phyloP scores from a whole-genome alignment of 306 rosid species.

The Dalbergia oliveri region DNA sequence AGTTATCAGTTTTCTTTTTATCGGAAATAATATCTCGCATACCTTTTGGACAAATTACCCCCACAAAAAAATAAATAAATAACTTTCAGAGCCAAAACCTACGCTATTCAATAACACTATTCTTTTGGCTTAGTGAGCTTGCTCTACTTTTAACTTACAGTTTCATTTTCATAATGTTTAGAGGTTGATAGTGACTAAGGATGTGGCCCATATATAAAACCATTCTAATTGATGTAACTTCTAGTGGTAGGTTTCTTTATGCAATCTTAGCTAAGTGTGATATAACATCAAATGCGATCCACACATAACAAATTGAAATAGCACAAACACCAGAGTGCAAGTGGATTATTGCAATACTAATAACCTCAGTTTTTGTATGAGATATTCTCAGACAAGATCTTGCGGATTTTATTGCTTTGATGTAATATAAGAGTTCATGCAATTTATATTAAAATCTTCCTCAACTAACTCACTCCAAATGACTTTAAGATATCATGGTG shows the following conservation, averaged over 20 bases:
- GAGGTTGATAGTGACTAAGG: constrained; percentile 28
- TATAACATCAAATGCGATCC: constrained; percentile 12
- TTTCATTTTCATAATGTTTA: constrained; percentile 46
- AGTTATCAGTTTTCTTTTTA: background rate
- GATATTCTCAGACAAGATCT: constrained; percentile 31
- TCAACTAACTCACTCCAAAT: background rate
- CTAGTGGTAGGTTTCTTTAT: background rate
- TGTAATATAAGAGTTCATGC: background rate
- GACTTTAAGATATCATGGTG: background rate
- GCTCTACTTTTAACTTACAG: background rate
- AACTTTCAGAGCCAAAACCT: constrained; percentile 11
- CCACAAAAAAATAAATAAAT: background rate
- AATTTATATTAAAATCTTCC: constrained; percentile 16
- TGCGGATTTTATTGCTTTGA: too few relatives aligned
- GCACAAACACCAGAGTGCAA: constrained; percentile 25
- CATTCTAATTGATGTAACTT: background rate
- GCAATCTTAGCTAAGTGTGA: background rate
- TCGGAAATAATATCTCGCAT: background rate
- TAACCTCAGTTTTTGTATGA: constrained; percentile 1
- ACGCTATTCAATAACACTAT: background rate
- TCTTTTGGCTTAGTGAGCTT: background rate
- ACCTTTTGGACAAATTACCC: background rate
- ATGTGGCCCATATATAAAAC: constrained; percentile 41
- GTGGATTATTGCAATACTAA: constrained; percentile 20
- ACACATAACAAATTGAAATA: constrained; percentile 21